These are phyloP conservation scores for Pisolithus marmoratus DNA, from an alignment of 768 basidiomycete species.

Conservation along the genomic window DNA sequence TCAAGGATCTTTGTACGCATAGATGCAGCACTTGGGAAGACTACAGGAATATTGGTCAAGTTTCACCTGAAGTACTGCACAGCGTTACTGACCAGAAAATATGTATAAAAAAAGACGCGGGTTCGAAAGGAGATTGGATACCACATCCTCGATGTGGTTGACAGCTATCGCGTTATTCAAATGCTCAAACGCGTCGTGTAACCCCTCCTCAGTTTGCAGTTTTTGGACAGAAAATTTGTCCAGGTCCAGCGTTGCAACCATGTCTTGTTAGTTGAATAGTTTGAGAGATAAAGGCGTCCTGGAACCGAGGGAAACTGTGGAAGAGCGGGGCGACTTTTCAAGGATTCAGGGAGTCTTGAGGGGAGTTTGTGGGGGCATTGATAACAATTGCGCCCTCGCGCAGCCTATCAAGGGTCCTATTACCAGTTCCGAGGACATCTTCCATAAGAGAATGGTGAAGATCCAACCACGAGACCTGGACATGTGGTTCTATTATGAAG, in stretches of 20 bases:
- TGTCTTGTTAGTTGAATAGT: not conserved
- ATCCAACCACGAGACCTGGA: not conserved
- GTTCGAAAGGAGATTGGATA: conserved; percentile 1
- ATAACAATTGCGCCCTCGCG: not conserved
- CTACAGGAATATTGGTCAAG: not conserved
- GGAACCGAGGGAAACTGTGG: too few relatives aligned
- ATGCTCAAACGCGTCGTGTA: not conserved
- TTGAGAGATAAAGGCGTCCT: too few relatives aligned
- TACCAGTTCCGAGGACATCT: not conserved
- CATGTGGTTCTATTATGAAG: too few relatives aligned
- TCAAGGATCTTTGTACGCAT: conserved; percentile 23
- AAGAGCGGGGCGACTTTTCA: not conserved
- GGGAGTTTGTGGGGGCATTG: not conserved
- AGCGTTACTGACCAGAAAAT: conserved; percentile 6
- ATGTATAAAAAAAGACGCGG: conserved; percentile 9
- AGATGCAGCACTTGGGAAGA: not conserved
- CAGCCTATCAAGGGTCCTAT: not conserved
- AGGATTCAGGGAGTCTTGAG: not conserved
- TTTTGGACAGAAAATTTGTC: not conserved
- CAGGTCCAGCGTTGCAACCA: not conserved
- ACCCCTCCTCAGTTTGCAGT: not conserved
- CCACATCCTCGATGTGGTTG: not conserved
- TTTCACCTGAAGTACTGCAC: not conserved
- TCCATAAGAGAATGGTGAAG: not conserved
- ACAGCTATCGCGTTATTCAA: not conserved